Evolutionary conservation across 176 grass and related monocot species (phyloP).

Genomic region (Canna indica): DNA sequence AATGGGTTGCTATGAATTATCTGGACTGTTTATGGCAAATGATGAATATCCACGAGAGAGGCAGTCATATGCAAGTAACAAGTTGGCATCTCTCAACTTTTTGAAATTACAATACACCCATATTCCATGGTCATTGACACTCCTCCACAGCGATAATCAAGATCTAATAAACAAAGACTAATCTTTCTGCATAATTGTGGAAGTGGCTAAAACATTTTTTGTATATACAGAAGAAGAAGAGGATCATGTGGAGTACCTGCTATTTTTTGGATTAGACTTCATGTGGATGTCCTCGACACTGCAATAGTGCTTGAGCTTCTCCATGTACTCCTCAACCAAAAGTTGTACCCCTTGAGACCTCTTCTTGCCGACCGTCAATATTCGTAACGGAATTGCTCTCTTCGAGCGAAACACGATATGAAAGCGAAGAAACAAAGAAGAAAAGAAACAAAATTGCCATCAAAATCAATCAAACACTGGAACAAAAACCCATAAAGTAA

Average conservation of each 20-base stretch:
- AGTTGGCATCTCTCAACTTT: not conserved
- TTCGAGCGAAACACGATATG: constrained; percentile 6
- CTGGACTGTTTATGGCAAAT: not conserved
- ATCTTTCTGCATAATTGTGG: not conserved
- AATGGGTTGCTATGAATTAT: not conserved
- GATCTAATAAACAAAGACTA: not conserved
- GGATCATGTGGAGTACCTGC: constrained; percentile 20
- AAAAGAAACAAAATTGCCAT: not conserved
- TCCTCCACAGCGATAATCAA: not conserved
- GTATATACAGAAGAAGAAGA: not conserved
- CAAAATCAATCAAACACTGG: not conserved
- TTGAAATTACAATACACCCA: not conserved
- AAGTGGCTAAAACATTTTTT: no score
- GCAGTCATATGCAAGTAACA: not conserved
- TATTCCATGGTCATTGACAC: not conserved
- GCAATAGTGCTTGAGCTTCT: constrained; percentile 69
- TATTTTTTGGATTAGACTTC: constrained; percentile 77
- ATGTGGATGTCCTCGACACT: constrained; percentile 48
- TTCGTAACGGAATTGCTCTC: constrained; percentile 66
- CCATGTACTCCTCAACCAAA: constrained; percentile 75
- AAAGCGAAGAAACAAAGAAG: not conserved
- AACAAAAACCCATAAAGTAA: constrained; percentile 6
- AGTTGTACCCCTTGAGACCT: constrained; percentile 66
- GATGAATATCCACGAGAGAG: not conserved
- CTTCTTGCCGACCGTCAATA: constrained; percentile 79